Conservation (phyloP, 2,329 filamentous ascomycete species). For the Trichothecium roseum region DNA sequence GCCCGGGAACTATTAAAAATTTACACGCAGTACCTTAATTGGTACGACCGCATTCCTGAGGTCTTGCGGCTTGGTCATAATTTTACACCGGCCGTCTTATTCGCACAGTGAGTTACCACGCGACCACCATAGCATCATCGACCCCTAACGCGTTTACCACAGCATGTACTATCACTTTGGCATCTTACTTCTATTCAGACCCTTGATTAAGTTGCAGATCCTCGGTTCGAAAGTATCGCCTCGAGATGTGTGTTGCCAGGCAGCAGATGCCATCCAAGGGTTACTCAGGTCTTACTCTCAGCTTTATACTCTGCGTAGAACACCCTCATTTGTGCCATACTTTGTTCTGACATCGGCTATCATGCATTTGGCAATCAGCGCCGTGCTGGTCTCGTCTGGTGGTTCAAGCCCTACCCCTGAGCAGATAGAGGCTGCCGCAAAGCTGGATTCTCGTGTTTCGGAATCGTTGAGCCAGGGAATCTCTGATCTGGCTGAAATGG, state of each 20-base stretch:
- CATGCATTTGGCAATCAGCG: constrained; percentile 47
- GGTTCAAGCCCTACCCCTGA: background rate
- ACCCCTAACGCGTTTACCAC: background rate
- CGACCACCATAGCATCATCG: constrained; percentile 1
- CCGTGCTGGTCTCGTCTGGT: constrained; percentile 17
- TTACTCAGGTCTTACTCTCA: constrained; percentile 46
- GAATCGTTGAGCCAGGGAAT: constrained; percentile 43
- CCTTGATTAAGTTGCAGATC: constrained; percentile 55
- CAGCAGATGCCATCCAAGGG: constrained; percentile 48
- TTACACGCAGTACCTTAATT: constrained; percentile 60
- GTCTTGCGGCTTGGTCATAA: constrained; percentile 55
- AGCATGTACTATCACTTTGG: constrained; percentile 64
- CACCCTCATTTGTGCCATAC: constrained; percentile 51
- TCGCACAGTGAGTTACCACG: constrained; percentile 53
- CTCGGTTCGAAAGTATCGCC: constrained; percentile 54
- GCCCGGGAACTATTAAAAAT: constrained; percentile 51
- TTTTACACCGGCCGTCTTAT: constrained; percentile 62
- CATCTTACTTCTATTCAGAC: constrained; percentile 64
- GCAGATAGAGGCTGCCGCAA: constrained; percentile 19
- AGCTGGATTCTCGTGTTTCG: constrained; percentile 27
- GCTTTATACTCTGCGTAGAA: constrained; percentile 46
- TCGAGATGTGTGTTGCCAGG: constrained; percentile 54
- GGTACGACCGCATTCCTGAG: constrained; percentile 59
- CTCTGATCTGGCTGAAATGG: constrained; percentile 49
- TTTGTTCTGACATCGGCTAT: constrained; percentile 52